Evolutionary conservation across 495 filamentous ascomycete species (phyloP), one percentile per base, ranked within the genome.

Genomic region (Hyphodiscus hymeniophilus): DNA sequence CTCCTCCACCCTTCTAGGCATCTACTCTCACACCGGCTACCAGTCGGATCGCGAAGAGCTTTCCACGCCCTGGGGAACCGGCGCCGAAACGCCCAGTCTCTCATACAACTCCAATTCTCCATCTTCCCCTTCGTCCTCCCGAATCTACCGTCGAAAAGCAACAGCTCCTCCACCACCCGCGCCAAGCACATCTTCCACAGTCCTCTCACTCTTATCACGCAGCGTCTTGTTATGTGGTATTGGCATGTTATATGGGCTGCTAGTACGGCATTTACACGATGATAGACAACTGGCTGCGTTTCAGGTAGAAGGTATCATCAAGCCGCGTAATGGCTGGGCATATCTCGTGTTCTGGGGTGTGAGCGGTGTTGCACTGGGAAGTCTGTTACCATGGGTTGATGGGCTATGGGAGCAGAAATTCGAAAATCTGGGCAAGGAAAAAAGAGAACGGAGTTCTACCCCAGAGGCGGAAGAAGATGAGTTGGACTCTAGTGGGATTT

Each of bases 1-100:
- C 22, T 81, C 85, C 12, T 87, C 86, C 2, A 95, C 92, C 1
- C 77, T 97, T 0, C 84, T 81, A 54, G 92, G 92, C 36, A 98
- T 97, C 61, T 97, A 92, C 68, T 75, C 79, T 10, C 85, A 82
- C 12, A 79, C 77, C 3, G 76, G 70, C 48, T 74, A 72, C 54
- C 70, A 71, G 48, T 68, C 62, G 34, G 63, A 60, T 26, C 48
- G 52, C 23, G 60, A 67, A 22, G 62, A 68, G 32, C 54, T 63
- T 15, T 59, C 56, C 17, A 70, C 69, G 0, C 66, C 86, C 30
- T 90, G 83, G 82, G 85, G 82, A 28, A 84, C 79, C 1, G 86
- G 86, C 36, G 72, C 77, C 16, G 71, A 84, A 52, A 82, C 82
- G 0, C 82, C 41, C 82, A 41, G 23, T 12, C 10, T 33, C 21